Evolutionary conservation across 306 rosid genomes (phyloP), one percentile per base, ranked within the genome.

Genomic region (Prunus padus): DNA sequence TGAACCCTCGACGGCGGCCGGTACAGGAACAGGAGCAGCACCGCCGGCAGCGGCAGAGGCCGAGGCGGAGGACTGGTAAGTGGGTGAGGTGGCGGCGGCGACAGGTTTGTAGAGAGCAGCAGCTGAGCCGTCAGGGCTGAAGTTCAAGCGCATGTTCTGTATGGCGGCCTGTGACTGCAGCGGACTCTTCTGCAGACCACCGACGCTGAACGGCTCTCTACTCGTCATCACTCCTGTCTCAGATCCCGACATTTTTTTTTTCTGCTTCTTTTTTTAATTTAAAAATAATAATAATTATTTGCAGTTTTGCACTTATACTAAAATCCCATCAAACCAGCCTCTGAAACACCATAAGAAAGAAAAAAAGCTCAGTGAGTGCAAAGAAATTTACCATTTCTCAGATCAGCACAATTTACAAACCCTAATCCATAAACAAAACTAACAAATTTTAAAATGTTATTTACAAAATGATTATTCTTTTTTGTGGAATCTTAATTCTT

Each of bases 231-330:
- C 73, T 55, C 89, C 92, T 11, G 87, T 78, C 71, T 91, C 90
- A 42, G 93, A 88, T 82, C 89, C 97, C 5, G 96, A 88, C 93
- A 92, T 89, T 56, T 19, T 16, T 60, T 65, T 18, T 16, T 55
- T 20, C 31, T 18, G 37, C n/a, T 46, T 40, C 8, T 11, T 30
- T 63, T 33, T 31, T 5, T n/a, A 9, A 15, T 5, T 13, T 4
- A 3, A 2, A 6, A 14, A 13, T 14, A 26, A 22, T 12, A 13
- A 10, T n/a, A n/a, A 23, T 23, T 10, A 31, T 64, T 64, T 22
- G 25, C 68, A 33, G 12, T 37, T 64, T 64, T 64, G 13, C 31
- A 19, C 16, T 64, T 33, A 25, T 61, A 50, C 54, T 71, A 31
- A 64, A 61, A 46, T 51, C 57, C 80, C 82, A 79, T 67, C 69